Evolutionary conservation across 768 basidiomycete species (phyloP), one percentile per base, ranked within the genome.

Genomic region (Austroboletus eburneus): DNA sequence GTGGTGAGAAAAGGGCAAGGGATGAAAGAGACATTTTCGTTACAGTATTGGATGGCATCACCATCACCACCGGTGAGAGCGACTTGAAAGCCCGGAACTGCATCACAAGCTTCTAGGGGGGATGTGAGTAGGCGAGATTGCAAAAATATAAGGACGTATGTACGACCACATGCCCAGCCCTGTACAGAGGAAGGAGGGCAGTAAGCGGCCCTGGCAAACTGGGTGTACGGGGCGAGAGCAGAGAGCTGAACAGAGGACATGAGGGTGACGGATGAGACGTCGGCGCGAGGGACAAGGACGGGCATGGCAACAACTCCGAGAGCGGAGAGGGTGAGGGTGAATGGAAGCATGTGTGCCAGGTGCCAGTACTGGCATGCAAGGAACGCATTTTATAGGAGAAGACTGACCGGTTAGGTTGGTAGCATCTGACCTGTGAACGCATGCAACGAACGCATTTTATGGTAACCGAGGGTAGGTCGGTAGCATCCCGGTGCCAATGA

Each of bases 191-290:
- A 58, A 2, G 72, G 63, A 4, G 66, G 33, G 50, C 80, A 81
- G 57, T 81, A 81, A 14, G 79, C 74, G 2, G 78, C 80, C 23
- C 76, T 67, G 20, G 80, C 76, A 57, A 81, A 76, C 57, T 77
- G 67, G 1, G 75, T 70, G 43, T 68, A 80, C 9, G 78, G 77
- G 1, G 67, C 63, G 22, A 76, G 67, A n/a, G 49, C 61, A 10
- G 67, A 44, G 35, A 78, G 57, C 41, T 71, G 61, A 0, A 57
- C 38, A 1, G 66, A 12, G 0, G 73, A 43, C 33, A 72, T 45
- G 17, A 42, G 12, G 12, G 52, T 62, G 39, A 67, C 59, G 9
- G 43, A 32, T 14, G 30, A 32, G 30, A 10, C 30, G 9, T 32
- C 9, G 7, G 30, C 30, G 12, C 30, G 30, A 32, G 30, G 30